These are phyloP conservation scores for Colletotrichum graminicola DNA, from an alignment of 2,329 filamentous ascomycete genomes.

Conservation along the genomic window DNA sequence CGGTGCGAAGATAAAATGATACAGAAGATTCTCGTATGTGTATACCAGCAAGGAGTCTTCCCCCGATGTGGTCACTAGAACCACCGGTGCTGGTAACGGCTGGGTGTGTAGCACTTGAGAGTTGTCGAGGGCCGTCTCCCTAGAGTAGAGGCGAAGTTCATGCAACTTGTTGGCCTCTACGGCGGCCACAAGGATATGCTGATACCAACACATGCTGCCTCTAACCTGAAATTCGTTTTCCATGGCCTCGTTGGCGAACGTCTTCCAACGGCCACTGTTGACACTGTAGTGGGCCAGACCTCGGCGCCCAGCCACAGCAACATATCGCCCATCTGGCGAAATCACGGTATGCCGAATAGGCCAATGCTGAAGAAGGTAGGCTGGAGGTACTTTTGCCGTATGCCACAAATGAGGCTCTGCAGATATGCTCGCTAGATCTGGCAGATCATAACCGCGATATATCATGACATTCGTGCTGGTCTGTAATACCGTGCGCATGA, in stretches of 20 bases:
- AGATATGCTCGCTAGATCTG: constrained; percentile 90
- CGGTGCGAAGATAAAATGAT: constrained; percentile 91
- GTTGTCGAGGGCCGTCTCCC: constrained; percentile 83
- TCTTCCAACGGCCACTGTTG: constrained; percentile 95
- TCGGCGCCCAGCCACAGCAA: constrained; percentile 93
- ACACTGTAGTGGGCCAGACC: constrained; percentile 97
- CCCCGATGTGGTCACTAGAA: constrained; percentile 88
- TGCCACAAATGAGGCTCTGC: constrained; percentile 97
- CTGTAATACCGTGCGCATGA: constrained; percentile 89
- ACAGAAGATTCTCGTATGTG: constrained; percentile 94
- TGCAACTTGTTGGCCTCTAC: constrained; percentile 88
- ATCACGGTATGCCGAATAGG: constrained; percentile 89
- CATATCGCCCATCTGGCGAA: constrained; percentile 91
- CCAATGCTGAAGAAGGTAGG: constrained; percentile 93
- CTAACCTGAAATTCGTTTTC: constrained; percentile 94
- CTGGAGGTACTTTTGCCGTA: constrained; percentile 84
- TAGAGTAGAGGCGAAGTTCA: constrained; percentile 91
- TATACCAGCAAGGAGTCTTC: constrained; percentile 97
- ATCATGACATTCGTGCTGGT: constrained; percentile 90
- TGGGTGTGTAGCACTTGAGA: constrained; percentile 81
- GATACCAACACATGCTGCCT: constrained; percentile 99
- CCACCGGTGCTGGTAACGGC: constrained; percentile 84
- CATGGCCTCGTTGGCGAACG: constrained; percentile 82
- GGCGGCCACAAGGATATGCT: constrained; percentile 92
- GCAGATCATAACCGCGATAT: constrained; percentile 92